Percentiles rank a stretch among this genome's conserved stretches.
These are phyloP conservation scores for Hypholoma sublateritium DNA, from an alignment of 768 basidiomycete genomes.

Conservation along the genomic window DNA sequence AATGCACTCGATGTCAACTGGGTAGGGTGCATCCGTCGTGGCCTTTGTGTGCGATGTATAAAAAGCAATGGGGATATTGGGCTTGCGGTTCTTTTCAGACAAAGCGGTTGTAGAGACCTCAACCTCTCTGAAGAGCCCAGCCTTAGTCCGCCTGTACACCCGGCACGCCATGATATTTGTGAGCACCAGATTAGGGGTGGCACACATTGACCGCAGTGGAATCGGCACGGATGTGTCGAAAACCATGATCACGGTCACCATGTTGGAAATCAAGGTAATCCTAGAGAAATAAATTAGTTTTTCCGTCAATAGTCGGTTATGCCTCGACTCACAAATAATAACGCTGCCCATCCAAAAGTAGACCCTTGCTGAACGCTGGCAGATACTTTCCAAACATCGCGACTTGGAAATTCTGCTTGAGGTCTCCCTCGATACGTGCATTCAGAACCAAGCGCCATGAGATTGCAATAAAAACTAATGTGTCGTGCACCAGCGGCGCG, in stretches of 20 bases:
- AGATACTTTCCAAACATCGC: conserved; percentile 2
- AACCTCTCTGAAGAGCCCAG: background rate
- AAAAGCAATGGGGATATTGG: background rate
- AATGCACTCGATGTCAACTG: background rate
- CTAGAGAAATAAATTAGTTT: background rate
- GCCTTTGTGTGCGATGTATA: background rate
- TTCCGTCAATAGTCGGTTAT: background rate
- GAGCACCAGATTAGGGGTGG: background rate
- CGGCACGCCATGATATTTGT: conserved; percentile 3
- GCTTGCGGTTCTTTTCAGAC: background rate
- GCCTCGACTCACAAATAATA: conserved; percentile 4
- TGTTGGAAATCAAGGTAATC: background rate
- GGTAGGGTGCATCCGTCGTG: background rate
- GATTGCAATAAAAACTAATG: conserved; percentile 1
- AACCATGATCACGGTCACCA: background rate
- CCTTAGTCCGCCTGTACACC: background rate
- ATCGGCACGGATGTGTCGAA: background rate
- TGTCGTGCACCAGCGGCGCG: conserved; percentile 3
- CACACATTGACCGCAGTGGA: background rate
- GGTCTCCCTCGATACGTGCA: background rate
- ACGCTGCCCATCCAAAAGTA: conserved; percentile 7
- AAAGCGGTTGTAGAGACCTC: background rate
- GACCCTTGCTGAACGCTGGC: conserved; percentile 1
- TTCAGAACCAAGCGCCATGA: conserved; percentile 3
- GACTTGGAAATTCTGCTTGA: background rate